phyloP scores from a whole-genome alignment of 306 rosid genomes.

The Rubus parviflorus region DNA sequence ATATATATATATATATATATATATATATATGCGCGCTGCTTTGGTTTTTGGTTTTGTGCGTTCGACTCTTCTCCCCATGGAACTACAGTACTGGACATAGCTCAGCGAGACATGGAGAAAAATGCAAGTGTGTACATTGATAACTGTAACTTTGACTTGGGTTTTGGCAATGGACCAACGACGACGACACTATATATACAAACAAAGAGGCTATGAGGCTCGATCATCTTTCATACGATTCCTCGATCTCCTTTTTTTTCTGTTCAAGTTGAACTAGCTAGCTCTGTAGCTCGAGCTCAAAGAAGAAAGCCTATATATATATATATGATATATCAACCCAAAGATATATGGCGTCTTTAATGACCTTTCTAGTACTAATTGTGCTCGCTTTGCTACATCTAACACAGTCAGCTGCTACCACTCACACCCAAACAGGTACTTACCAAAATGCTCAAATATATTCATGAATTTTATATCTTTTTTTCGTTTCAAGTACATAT shows the following conservation, averaged over 20 bases:
- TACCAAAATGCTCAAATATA: neutral
- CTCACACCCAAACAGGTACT: conserved; percentile 38
- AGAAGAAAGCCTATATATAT: neutral
- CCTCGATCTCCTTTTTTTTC: conserved; percentile 22
- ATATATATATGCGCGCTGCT: too few species aligned
- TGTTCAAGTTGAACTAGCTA: conserved; percentile 15
- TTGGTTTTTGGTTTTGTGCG: neutral
- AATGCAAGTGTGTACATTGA: neutral
- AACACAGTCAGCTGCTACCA: conserved; percentile 24
- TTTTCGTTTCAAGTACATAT: neutral
- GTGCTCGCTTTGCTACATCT: conserved; percentile 32
- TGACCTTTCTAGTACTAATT: conserved; percentile 20
- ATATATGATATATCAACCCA: neutral
- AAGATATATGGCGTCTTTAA: conserved; percentile 36
- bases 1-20: too few species aligned
- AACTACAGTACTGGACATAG: conserved; percentile 23
- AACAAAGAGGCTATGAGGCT: conserved; percentile 8
- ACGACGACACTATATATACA: conserved; percentile 23
- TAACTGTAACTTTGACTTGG: conserved; percentile 37
- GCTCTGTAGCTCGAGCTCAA: conserved; percentile 2
- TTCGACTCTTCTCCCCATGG: conserved; percentile 4
- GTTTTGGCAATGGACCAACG: neutral
- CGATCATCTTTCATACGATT: conserved; percentile 20
- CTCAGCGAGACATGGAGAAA: neutral
- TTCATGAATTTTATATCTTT: neutral